Evolutionary conservation across 164 flowering plant genomes (phyloP).

Genomic region (Vitis rotundifolia): DNA sequence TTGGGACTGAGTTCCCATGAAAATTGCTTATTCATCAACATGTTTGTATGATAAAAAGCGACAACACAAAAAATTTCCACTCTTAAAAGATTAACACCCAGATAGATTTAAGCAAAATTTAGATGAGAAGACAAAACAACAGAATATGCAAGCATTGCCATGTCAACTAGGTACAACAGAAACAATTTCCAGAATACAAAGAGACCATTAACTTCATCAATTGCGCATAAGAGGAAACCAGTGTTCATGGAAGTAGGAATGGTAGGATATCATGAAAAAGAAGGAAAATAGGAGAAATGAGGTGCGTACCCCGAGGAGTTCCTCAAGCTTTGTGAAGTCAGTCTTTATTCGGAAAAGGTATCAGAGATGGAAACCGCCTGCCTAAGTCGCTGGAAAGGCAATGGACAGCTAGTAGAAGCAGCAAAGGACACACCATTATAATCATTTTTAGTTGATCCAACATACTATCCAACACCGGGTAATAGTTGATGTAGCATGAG

Average conservation of each 20-base stretch:
- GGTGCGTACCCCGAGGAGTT: slow-evolving; percentile 47
- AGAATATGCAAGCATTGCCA: no score
- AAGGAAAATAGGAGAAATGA: slow-evolving; percentile 27
- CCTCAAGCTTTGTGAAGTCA: slow-evolving; percentile 35
- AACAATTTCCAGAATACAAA: no score
- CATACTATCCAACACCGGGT: slow-evolving; percentile 44
- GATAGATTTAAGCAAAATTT: no score
- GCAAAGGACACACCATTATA: slow-evolving; percentile 33
- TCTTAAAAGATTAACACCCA: no score
- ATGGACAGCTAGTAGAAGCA: slow-evolving; percentile 34
- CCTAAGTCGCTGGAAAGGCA: slow-evolving; percentile 21
- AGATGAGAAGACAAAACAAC: no score
- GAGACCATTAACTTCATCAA: slow-evolving; percentile 1
- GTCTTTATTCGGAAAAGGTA: slow-evolving; percentile 29
- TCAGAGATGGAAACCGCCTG: slow-evolving; percentile 3
- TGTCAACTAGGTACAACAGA: no score
- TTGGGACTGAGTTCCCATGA: no score
- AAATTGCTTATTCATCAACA: no score
- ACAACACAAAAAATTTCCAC: no score
- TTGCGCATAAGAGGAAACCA: slow-evolving; percentile 40
- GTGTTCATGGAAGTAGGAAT: slow-evolving; percentile 31
- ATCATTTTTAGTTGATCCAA: slow-evolving; percentile 33
- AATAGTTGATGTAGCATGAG: slow-evolving; percentile 73
- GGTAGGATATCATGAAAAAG: slow-evolving; percentile 42
- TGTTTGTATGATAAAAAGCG: no score